phyloP scores from a whole-genome alignment of 176 grass and related monocot genomes.

The Phoenix dactylifera region DNA sequence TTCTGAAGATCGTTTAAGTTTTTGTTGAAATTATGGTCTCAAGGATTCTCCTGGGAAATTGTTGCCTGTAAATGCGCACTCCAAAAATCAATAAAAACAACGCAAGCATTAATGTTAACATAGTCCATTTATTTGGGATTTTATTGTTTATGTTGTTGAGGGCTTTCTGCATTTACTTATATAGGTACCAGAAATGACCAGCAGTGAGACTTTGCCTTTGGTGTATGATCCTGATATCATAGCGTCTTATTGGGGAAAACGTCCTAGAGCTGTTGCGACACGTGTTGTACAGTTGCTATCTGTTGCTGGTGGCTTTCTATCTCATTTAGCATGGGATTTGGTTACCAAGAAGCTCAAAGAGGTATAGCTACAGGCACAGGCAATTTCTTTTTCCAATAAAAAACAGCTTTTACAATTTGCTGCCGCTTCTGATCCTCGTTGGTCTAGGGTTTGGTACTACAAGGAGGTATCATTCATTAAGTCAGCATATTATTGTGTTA shows the following conservation, averaged over 20 bases:
- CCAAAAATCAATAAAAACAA: too few species aligned
- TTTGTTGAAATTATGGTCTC: too few species aligned
- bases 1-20: too few species aligned
- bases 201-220: conserved; percentile 51
- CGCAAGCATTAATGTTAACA: too few species aligned
- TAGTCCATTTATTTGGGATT: neutral
- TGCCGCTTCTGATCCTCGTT: neutral
- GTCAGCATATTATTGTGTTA: too few species aligned
- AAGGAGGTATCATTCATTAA: too few species aligned
- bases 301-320: conserved; percentile 88
- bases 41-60: too few species aligned
- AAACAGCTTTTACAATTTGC: neutral
- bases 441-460: too few species aligned
- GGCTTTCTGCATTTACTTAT: neutral
- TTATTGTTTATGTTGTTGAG: neutral
- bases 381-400: neutral
- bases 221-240: conserved; percentile 89
- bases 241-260: conserved; percentile 73
- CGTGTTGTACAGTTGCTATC: conserved; percentile 68
- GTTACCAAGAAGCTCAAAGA: conserved; percentile 78
- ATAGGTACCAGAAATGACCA: conserved; percentile 47
- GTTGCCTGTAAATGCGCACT: too few species aligned
- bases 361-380: conserved; percentile 31
- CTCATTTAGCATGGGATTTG: conserved; percentile 65
- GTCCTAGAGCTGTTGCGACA: conserved; percentile 61